Evolutionary conservation across 73 alveolate species (phyloP).

Genomic region (Tetrahymena thermophila): DNA sequence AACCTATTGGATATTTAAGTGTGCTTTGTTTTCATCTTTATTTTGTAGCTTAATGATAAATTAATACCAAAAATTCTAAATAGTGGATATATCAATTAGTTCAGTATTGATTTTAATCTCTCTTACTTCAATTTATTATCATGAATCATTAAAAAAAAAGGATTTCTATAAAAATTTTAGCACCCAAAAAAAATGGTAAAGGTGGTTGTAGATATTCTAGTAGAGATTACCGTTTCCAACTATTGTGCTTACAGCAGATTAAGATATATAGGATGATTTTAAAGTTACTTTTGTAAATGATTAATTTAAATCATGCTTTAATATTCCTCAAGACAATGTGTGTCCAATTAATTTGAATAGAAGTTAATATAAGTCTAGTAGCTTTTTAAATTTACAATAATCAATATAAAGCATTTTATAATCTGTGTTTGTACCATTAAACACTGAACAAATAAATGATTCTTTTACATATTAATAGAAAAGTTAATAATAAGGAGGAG

Average conservation of each 20-base stretch:
- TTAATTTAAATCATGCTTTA: neutral
- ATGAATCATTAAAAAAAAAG: neutral
- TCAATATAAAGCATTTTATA: neutral
- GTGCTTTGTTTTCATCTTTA: neutral
- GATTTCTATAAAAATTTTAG: neutral
- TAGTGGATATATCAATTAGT: neutral
- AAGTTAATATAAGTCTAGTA: neutral
- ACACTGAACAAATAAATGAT: neutral
- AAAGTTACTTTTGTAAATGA: neutral
- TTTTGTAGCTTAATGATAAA: neutral
- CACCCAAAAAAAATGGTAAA: neutral
- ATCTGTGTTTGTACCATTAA: neutral
- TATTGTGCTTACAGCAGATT: neutral
- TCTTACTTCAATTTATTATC: neutral
- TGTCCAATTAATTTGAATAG: neutral
- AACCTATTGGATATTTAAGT: neutral
- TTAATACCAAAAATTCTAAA: neutral
- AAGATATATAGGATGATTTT: neutral
- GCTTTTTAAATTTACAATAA: neutral
- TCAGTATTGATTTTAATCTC: neutral
- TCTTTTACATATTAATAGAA: neutral
- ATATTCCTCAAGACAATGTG: neutral
- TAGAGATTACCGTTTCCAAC: neutral
- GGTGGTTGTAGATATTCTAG: neutral
- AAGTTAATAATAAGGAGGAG: neutral